These are phyloP conservation scores for Aegilops speltoides DNA, from an alignment of 176 grass and related monocot genomes.

Conservation along the genomic window DNA sequence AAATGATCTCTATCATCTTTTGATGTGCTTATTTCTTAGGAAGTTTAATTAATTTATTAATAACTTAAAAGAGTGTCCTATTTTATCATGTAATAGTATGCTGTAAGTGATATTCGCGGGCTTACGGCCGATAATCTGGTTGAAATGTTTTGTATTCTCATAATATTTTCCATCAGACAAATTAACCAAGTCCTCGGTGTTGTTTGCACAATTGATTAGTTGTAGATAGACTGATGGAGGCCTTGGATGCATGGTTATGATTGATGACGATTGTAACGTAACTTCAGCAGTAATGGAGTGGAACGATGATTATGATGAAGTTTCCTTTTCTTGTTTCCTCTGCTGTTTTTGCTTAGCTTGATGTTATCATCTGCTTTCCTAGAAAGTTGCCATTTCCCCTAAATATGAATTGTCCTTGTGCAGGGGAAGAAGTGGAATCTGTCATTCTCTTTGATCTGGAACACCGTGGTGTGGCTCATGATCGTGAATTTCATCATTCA, in stretches of 20 bases:
- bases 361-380: neutral
- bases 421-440: conserved; percentile 80
- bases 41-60: neutral
- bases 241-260: neutral
- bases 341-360: neutral
- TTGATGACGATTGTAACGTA: neutral
- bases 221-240: neutral
- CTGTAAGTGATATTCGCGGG: neutral
- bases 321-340: neutral
- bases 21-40: neutral
- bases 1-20: neutral
- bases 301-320: neutral
- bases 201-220: neutral
- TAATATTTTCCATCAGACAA: neutral
- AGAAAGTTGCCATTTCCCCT: neutral
- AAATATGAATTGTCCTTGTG: conserved; percentile 24
- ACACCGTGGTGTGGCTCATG: conserved; percentile 80
- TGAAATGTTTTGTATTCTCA: conserved; percentile 1
- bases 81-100: neutral
- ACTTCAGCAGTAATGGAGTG: neutral
- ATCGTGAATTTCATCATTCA: conserved; percentile 84
- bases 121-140: neutral
- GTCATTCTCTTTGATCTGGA: conserved; percentile 75
- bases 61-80: neutral
- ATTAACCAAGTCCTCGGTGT: neutral